Evolutionary conservation across 2,329 filamentous ascomycete species (phyloP), one percentile per base, ranked within the genome.

Genomic region (Ascochyta lentis): DNA sequence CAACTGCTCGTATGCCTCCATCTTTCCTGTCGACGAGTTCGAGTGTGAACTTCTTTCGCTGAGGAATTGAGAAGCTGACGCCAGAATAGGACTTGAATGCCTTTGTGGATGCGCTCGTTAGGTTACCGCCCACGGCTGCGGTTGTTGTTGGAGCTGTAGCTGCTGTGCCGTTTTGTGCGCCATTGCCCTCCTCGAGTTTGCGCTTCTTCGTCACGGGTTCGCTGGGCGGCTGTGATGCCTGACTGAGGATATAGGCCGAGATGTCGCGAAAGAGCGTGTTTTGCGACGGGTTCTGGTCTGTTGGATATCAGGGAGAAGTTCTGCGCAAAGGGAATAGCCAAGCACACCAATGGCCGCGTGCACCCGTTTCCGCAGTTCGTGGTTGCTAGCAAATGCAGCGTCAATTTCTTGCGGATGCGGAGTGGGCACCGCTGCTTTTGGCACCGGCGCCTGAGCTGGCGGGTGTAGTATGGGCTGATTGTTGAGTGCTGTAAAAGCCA

Each of bases 31-130:
- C 76, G 10, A 84, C 77, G n/a, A 88, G 70, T 67, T 87, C 82
- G 26, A 89, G 76, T 43, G 79, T 83, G 56, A 87, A 77, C 76
- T 88, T 88, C 77, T 88, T 89, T 49, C 86, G 78, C 63, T 85
- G 83, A 3, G 86, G 86, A 0, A 87, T 78, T 15, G 84, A 79
- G 71, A 88, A 87, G 52, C 84, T 86, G 50, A 86, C 76, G 61
- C 87, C 85, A 52, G 67, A 59, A 33, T 71, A 71, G 27, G 63
- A 61, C 22, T 68, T 66, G 64, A 69, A 74, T 22, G 74, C 66
- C 31, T 67, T 68, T 27, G 62, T 59, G 3, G 58, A 42, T 7
- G 60, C 23, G 60, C 63, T 73, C 8, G 58, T 53, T 29, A 75
- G 59, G 22, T 56, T 65, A 19, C 62, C 63, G 9, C 49, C 29